Conservation (phyloP, 2,329 filamentous ascomycete genomes). For the Geosmithia flava region DNA sequence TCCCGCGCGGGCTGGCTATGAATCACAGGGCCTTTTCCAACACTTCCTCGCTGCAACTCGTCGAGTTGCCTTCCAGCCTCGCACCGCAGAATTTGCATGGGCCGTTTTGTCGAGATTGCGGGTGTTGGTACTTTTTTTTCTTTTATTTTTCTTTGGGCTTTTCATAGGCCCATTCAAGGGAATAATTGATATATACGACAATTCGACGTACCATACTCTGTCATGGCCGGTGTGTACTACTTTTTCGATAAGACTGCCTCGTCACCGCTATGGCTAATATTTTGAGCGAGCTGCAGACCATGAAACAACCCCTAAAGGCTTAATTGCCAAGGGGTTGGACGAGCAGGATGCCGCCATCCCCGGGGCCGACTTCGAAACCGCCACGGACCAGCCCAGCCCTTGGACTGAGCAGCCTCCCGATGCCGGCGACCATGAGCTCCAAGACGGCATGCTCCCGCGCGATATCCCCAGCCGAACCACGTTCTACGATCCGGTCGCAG, state of each 20-base stretch:
- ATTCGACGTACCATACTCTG: not conserved
- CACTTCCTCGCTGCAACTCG: not conserved
- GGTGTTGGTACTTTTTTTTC: not conserved
- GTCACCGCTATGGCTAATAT: not conserved
- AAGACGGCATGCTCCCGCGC: conserved; percentile 47
- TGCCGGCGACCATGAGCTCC: conserved; percentile 17
- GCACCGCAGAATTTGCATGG: not conserved
- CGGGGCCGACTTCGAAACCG: not conserved
- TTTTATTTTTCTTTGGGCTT: not conserved
- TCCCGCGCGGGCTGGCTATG: not conserved
- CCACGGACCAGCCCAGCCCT: conserved; percentile 3
- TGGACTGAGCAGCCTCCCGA: conserved; percentile 7
- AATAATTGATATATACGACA: not conserved
- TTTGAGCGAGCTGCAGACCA: not conserved
- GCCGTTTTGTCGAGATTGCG: not conserved
- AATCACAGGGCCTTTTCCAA: not conserved
- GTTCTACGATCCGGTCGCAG: conserved; percentile 85
- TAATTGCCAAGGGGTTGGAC: not conserved
- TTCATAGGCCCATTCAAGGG: not conserved
- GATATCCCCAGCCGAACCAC: conserved; percentile 61
- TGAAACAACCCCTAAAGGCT: not conserved
- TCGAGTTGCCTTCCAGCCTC: not conserved
- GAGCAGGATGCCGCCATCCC: not conserved
- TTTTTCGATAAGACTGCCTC: not conserved
- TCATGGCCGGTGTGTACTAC: conserved; percentile 2